Evolutionary conservation across 768 basidiomycete species (phyloP).

Genomic region (Boletus sp.): DNA sequence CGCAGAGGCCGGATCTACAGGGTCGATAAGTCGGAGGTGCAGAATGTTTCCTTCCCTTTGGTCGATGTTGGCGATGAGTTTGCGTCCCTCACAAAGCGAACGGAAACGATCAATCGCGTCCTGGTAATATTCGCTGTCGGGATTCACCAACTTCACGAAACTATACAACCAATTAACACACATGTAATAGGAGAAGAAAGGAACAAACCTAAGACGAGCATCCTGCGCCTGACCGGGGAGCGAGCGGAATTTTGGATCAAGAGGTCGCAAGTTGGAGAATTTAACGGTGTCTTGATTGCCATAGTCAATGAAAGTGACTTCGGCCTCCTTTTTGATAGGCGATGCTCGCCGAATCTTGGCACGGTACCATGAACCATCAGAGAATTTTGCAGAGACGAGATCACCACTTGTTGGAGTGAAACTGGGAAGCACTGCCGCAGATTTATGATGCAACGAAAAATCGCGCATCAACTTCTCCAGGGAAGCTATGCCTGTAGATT

Average conservation of each 20-base stretch:
- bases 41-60: slow-evolving; percentile 72
- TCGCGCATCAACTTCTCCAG: slow-evolving; percentile 94
- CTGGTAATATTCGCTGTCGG: slow-evolving; percentile 80
- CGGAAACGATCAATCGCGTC: slow-evolving; percentile 90
- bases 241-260: slow-evolving; percentile 86
- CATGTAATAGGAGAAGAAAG: not conserved
- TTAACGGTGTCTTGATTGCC: slow-evolving; percentile 90
- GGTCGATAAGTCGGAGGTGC: slow-evolving; percentile 92
- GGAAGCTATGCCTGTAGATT: slow-evolving; percentile 71
- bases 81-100: slow-evolving; percentile 83
- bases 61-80: slow-evolving; percentile 95
- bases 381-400: slow-evolving; percentile 92
- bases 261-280: slow-evolving; percentile 81
- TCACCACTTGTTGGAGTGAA: slow-evolving; percentile 85
- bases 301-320: slow-evolving; percentile 93
- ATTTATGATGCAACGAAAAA: slow-evolving; percentile 82
- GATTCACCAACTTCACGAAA: slow-evolving; percentile 79
- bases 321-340: slow-evolving; percentile 87
- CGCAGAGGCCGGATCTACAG: slow-evolving; percentile 63
- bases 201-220: slow-evolving; percentile 72
- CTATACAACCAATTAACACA: slow-evolving; percentile 36
- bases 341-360: slow-evolving; percentile 87
- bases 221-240: slow-evolving; percentile 94
- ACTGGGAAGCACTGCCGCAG: slow-evolving; percentile 56
- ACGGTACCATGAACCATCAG: slow-evolving; percentile 93